These are phyloP conservation scores for Aegilops sharonensis DNA, from an alignment of 176 grass and related monocot species.

Conservation along the genomic window DNA sequence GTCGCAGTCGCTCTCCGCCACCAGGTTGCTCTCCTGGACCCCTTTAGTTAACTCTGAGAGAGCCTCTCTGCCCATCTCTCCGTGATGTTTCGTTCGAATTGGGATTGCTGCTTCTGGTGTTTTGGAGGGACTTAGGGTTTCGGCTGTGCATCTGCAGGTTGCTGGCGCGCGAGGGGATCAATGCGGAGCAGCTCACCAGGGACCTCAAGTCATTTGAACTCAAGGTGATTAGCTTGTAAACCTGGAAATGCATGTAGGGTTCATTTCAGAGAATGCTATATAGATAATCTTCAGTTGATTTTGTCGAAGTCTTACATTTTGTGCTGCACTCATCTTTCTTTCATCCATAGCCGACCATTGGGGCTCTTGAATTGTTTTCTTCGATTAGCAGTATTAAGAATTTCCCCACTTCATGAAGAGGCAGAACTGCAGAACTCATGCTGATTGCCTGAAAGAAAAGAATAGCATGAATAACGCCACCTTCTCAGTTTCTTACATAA, in stretches of 20 bases:
- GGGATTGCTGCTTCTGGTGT: neutral
- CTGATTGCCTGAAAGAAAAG: no score
- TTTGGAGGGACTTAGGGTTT: conserved; percentile 41
- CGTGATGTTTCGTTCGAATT: neutral
- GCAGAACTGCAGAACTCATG: neutral
- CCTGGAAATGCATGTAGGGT: neutral
- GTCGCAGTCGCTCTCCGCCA: conserved; percentile 80
- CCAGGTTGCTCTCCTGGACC: conserved; percentile 45
- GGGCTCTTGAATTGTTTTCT: neutral
- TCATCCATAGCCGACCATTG: neutral
- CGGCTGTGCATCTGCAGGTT: conserved; percentile 46
- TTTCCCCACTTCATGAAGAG: neutral
- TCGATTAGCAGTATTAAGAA: neutral
- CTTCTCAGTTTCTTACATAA: neutral
- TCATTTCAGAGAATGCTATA: neutral
- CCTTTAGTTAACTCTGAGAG: neutral
- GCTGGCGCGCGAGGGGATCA: conserved; percentile 92
- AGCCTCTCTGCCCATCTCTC: neutral
- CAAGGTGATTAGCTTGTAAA: conserved; percentile 56
- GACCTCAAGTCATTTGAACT: conserved; percentile 96
- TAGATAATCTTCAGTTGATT: conserved; percentile 10
- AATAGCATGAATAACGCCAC: neutral
- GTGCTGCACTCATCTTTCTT: neutral
- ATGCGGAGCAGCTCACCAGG: conserved; percentile 80
- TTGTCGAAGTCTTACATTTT: neutral